Evolutionary conservation across 2,329 filamentous ascomycete species (phyloP), one percentile per base, ranked within the genome.

Genomic region (Acrodontium crateriforme): DNA sequence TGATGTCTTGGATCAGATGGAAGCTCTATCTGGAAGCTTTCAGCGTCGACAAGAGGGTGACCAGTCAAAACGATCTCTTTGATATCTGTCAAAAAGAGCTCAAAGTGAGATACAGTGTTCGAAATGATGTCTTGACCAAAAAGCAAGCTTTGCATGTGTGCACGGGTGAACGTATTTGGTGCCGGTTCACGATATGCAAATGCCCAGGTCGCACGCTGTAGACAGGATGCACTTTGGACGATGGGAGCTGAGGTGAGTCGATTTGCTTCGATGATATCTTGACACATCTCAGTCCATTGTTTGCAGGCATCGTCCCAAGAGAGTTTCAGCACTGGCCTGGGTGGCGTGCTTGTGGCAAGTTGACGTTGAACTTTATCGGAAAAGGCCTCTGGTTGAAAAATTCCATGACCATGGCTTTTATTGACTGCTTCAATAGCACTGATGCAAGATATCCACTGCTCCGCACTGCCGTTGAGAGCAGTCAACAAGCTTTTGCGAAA

Each of bases 331-430:
- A 94, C 87, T 0, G 87, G 85, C 6, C 87, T 71, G 6, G 89
- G 89, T 3, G 89, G 89, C 44, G 94, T 85, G 1, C 84, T 94
- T 41, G 84, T 94, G 1, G 89, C 85, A 17, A 98, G 64, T 37
- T 78, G 78, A n/a, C 85, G 71, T 49, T 98, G 89, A 19, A 95
- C 67, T 49, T 93, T 92, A 14, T 73, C 71, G 43, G 83, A 94
- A 52, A 94, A 95, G 0, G 85, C 74, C n/a, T 75, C 74, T 0
- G 74, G 67, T 0, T 91, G 72, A 1, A 70, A 54, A 27, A 65
- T 72, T 0, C 72, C 78, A 3, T 87, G 53, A 1, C 55, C 42
- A 30, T 76, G 67, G 1, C 77, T 74, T 16, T 63, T 60, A 32
- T 69, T 61, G 28, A 91, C 62, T 1, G 54, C 44, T 18, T 45